phyloP scores from a whole-genome alignment of 345 rosid genomes.

The Gossypium longicalyx region DNA sequence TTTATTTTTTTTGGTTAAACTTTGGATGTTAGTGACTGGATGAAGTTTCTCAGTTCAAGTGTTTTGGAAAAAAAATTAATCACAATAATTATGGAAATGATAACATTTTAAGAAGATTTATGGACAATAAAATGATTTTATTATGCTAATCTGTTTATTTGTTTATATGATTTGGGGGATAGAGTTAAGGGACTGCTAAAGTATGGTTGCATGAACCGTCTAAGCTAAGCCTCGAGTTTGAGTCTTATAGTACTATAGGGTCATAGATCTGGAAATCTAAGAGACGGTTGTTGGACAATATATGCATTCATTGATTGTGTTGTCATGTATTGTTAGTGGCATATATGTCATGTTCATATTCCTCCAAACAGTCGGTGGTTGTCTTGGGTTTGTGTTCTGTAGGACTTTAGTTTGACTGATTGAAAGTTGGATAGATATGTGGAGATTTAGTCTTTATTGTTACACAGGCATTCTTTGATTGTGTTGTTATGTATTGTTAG shows the following conservation, averaged over 20 bases:
- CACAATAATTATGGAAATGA: not conserved
- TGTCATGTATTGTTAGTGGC: too few species aligned
- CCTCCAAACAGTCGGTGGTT: too few species aligned
- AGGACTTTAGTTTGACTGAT: too few species aligned
- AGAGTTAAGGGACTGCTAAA: too few species aligned
- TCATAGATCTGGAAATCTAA: not conserved
- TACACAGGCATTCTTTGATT: too few species aligned
- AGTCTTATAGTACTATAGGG: not conserved
- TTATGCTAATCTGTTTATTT: not conserved
- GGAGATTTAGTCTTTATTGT: too few species aligned
- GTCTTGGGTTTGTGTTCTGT: too few species aligned
- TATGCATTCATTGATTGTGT: too few species aligned
- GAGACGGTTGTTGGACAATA: not conserved
- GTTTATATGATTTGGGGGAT: not conserved
- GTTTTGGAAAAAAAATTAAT: not conserved
- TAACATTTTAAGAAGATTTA: not conserved
- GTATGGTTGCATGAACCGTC: too few species aligned
- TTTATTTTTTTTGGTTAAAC: not conserved
- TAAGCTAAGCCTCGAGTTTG: not conserved
- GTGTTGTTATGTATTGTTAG: too few species aligned
- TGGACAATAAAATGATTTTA: not conserved
- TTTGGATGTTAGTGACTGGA: not conserved
- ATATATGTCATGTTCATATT: too few species aligned
- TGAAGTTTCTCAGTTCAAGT: not conserved
- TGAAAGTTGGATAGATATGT: too few species aligned